phyloP scores from a whole-genome alignment of 257 asterid genomes.

The Rauvolfia tetraphylla region DNA sequence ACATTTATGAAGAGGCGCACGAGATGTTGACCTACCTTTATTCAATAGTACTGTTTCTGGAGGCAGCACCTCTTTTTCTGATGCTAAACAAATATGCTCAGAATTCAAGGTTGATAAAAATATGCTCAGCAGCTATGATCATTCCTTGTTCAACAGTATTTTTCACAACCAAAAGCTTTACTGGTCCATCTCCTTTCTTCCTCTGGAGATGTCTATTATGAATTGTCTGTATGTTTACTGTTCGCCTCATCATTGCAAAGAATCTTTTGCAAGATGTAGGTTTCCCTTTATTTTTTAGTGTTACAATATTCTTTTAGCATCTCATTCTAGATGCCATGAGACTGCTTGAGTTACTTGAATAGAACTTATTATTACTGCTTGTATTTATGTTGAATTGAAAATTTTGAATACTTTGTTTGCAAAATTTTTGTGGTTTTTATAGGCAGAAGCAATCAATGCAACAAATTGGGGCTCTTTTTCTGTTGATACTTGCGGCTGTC shows the following conservation, averaged over 20 bases:
- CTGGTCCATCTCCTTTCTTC: neutral
- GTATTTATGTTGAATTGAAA: neutral
- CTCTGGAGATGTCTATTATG: neutral
- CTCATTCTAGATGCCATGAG: neutral
- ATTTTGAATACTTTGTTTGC: neutral
- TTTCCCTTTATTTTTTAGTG: neutral
- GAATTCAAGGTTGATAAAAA: neutral
- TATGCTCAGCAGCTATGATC: neutral
- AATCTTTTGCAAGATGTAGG: neutral
- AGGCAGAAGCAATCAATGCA: slow-evolving; percentile 91
- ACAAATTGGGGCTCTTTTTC: slow-evolving; percentile 91
- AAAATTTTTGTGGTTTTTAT: slow-evolving; percentile 17
- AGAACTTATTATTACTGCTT: neutral
- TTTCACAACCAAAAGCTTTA: neutral
- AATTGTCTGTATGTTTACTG: neutral
- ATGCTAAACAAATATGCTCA: neutral
- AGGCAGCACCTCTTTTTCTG: neutral
- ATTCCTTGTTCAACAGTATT: neutral
- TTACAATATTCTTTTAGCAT: neutral
- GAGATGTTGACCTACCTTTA: neutral
- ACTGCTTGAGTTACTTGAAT: neutral
- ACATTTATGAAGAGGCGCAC: neutral
- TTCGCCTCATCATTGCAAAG: neutral
- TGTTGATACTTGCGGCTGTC: slow-evolving; percentile 84
- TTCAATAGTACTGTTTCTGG: neutral